These are phyloP conservation scores for Mycena metata DNA, from an alignment of 768 basidiomycete genomes.

Conservation along the genomic window DNA sequence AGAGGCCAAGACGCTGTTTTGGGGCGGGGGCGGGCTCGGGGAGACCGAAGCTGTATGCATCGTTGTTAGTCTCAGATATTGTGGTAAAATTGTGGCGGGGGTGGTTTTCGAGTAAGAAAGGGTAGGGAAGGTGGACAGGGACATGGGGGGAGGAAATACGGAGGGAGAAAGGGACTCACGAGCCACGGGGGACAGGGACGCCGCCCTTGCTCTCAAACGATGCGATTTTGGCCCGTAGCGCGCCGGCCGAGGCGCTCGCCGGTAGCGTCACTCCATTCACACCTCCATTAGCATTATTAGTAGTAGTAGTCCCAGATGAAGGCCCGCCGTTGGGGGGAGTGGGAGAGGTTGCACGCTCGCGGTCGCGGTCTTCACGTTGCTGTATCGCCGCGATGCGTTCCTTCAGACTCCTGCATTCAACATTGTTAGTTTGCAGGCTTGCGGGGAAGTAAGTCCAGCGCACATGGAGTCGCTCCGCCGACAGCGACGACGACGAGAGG, in stretches of 20 bases:
- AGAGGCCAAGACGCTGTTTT: conserved; percentile 74
- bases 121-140: no score
- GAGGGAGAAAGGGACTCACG: conserved; percentile 17
- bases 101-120: no score
- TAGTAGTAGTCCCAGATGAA: no score
- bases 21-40: conserved; percentile 64
- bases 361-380: conserved; percentile 61
- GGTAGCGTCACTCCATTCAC: conserved; percentile 45
- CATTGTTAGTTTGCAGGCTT: no score
- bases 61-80: neutral
- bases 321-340: neutral
- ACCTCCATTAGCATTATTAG: no score
- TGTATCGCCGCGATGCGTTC: conserved; percentile 88
- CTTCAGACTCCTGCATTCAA: conserved; percentile 72
- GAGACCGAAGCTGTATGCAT: conserved; percentile 60
- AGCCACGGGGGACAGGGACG: conserved; percentile 76
- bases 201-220: conserved; percentile 86
- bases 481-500: no score
- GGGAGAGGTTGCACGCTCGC: conserved; percentile 38
- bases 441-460: no score
- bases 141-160: no score
- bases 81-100: no score
- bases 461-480: no score
- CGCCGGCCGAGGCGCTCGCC: conserved; percentile 46
- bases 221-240: conserved; percentile 75